Evolutionary conservation across 2,329 filamentous ascomycete genomes (phyloP).

Genomic region (Hypomyces rosellus): DNA sequence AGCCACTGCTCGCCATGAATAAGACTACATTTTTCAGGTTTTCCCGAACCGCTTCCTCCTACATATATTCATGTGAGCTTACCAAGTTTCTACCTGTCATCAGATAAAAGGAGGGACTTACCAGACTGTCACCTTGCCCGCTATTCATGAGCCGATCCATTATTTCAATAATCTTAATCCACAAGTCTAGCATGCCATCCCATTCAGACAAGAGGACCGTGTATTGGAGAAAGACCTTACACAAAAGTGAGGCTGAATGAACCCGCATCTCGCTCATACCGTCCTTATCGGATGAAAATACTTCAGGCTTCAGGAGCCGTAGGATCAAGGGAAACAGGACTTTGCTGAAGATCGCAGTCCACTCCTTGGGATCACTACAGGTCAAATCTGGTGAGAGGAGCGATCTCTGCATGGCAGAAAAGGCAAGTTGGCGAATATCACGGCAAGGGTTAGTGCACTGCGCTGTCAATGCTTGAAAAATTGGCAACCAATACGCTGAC

Average conservation of each 20-base stretch:
- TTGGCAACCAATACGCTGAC: slow-evolving; percentile 96
- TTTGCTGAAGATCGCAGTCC: slow-evolving; percentile 91
- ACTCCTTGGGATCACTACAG: slow-evolving; percentile 78
- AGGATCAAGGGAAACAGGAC: slow-evolving; percentile 89
- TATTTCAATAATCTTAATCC: slow-evolving; percentile 86
- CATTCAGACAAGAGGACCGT: slow-evolving; percentile 77
- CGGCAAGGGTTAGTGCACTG: slow-evolving; percentile 94
- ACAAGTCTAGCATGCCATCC: slow-evolving; percentile 85
- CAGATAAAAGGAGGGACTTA: slow-evolving; percentile 38
- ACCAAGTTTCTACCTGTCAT: not conserved
- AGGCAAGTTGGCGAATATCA: slow-evolving; percentile 83
- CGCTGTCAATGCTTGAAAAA: slow-evolving; percentile 79
- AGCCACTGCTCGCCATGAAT: slow-evolving; percentile 88
- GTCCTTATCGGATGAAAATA: slow-evolving; percentile 81
- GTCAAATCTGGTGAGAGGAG: slow-evolving; percentile 80
- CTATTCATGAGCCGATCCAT: slow-evolving; percentile 96
- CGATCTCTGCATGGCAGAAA: slow-evolving; percentile 77
- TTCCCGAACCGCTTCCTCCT: slow-evolving; percentile 94
- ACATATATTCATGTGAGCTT: slow-evolving; percentile 5
- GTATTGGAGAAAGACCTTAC: slow-evolving; percentile 94
- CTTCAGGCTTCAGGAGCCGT: slow-evolving; percentile 83
- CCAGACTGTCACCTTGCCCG: slow-evolving; percentile 81
- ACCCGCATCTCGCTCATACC: slow-evolving; percentile 96
- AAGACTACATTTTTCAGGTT: slow-evolving; percentile 93
- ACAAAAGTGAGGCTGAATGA: slow-evolving; percentile 82